Base-by-base conservation (phyloP, 768 basidiomycete species). In the Tulasnella sp. region DNA sequence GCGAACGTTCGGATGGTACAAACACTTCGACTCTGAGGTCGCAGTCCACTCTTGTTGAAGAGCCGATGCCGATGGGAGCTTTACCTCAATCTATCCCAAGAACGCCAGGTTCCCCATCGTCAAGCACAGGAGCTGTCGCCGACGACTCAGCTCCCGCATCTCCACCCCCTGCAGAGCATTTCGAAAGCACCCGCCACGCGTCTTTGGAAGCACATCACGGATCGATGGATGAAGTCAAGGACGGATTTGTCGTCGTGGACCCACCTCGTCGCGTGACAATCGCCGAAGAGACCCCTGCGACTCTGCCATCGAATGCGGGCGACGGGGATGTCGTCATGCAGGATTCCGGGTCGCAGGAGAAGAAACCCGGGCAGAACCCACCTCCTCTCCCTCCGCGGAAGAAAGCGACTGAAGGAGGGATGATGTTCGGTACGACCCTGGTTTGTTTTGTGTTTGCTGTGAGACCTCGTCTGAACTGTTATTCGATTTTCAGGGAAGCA, bases 381-480 rank as follows among this genome's bases (percentile, higher is more conserved):
- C 88, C 92, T 0, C 87, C 91, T 24, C 85, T 93, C 56, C 89
- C 91, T 9, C 89, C 89, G 24, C 87, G 90, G 80, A 80, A 81
- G n/a, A 82, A 83, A 68, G 82, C 87, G 7, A 89, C 91, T 19
- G 92, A 93, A 81, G 94, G 93, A 0, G 89, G 89, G 14, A 96
- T 96, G 95, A 94, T 96, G 91, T 96, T 96, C 82, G 95, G 94
- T 95, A 84, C 82, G 89, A n/a, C n/a, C n/a, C 83, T 40, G 18
- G 10, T 8, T 21, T 36, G 6, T 19, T 18, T 36, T 52, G 1
- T 19, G 31, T 10, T 52, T 46, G 36, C 16, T 31, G n/a, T 31
- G 8, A 6, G 58, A 40, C 2, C 1, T 75, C 31, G 38, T 77
- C 34, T 38, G 27, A 40, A 36, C 31, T 12, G 10, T 81, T n/a